Percentiles rank a stretch among this genome's conserved stretches.
These are phyloP conservation scores for Aspergillus sp. DNA, from an alignment of 2,329 filamentous ascomycete species.

Conservation along the genomic window DNA sequence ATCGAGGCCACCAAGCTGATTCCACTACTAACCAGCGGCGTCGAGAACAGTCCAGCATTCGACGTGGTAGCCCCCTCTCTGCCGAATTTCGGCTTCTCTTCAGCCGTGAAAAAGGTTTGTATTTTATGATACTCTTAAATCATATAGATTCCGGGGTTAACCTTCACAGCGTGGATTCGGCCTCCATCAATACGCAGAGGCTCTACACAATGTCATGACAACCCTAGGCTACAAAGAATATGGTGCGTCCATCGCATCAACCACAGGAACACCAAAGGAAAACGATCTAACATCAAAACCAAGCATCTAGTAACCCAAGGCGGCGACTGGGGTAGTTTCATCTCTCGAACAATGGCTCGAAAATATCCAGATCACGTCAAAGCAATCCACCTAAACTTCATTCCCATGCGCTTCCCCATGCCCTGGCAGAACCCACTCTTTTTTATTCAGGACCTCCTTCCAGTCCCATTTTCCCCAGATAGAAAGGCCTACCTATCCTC, in stretches of 20 bases:
- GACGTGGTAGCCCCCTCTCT: constrained; percentile 55
- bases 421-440: constrained; percentile 50
- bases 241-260: constrained; percentile 28
- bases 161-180: constrained; percentile 55
- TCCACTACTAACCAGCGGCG: constrained; percentile 42
- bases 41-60: constrained; percentile 46
- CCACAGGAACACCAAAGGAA: constrained; percentile 55
- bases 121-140: not conserved
- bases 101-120: constrained; percentile 37
- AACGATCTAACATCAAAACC: constrained; percentile 63
- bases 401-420: not conserved
- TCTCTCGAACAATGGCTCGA: not conserved
- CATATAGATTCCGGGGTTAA: not conserved
- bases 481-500: constrained; percentile 24
- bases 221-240: constrained; percentile 65
- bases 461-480: constrained; percentile 29
- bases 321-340: not conserved
- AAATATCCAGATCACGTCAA: not conserved
- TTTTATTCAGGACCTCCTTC: constrained; percentile 39
- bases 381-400: constrained; percentile 1
- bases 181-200: constrained; percentile 62
- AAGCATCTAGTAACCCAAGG: not conserved
- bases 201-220: constrained; percentile 67
- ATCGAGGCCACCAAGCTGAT: constrained; percentile 53
- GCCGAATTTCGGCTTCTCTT: constrained; percentile 59